These are phyloP conservation scores for Debaryomyces fabryi DNA, from an alignment of 1,139 yeast species.

Conservation along the genomic window DNA sequence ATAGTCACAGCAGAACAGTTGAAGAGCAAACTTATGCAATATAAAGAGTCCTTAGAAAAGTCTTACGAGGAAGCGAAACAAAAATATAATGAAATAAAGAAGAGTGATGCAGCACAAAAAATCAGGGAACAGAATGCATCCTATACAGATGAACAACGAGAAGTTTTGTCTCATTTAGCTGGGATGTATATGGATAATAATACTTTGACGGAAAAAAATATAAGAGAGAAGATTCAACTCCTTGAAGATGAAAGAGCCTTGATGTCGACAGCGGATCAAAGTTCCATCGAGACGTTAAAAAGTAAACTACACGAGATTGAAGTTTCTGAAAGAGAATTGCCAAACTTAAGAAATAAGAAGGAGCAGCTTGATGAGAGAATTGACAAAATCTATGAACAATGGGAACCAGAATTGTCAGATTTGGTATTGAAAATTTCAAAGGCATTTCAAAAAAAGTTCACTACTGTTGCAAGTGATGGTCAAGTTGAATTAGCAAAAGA, in stretches of 20 bases:
- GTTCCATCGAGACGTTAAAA: constrained; percentile 37
- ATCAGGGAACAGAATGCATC: constrained; percentile 42
- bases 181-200: constrained; percentile 44
- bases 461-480: constrained; percentile 83
- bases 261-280: constrained; percentile 42
- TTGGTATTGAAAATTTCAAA: constrained; percentile 57
- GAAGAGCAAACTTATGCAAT: constrained; percentile 36
- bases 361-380: constrained; percentile 39
- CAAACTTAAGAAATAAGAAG: constrained; percentile 31
- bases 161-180: constrained; percentile 45
- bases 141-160: constrained; percentile 48
- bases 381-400: constrained; percentile 36
- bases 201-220: constrained; percentile 41
- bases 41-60: constrained; percentile 28
- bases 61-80: constrained; percentile 44
- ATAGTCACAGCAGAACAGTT: constrained; percentile 32
- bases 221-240: constrained; percentile 33
- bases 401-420: constrained; percentile 62
- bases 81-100: constrained; percentile 44
- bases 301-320: constrained; percentile 35
- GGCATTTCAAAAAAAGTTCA: constrained; percentile 68
- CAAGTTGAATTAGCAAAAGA: constrained; percentile 62
- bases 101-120: constrained; percentile 46
- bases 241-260: constrained; percentile 44
- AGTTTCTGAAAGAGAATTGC: constrained; percentile 33